A percentile compares a stretch with the other conserved stretches of the same genome.
phyloP scores from a whole-genome alignment of 768 basidiomycete genomes.

The Phanerodontia chrysosporium region DNA sequence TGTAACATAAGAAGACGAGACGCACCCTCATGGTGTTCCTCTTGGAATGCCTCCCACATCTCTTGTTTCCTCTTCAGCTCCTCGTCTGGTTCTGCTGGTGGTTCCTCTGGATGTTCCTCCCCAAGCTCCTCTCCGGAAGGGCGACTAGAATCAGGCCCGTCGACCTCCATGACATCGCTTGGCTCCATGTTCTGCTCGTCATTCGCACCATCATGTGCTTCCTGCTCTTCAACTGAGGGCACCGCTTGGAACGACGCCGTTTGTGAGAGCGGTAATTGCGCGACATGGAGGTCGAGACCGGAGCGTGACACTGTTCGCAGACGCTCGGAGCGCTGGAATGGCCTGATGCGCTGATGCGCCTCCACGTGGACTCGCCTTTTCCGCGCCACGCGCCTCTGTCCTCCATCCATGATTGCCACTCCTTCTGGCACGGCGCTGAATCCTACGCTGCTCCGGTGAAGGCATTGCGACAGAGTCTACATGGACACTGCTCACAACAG shows the following conservation, averaged over 20 bases:
- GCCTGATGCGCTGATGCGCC: too few species aligned
- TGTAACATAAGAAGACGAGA: neutral
- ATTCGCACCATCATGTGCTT: neutral
- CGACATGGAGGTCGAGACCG: slow-evolving; percentile 10
- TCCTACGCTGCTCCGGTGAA: too few species aligned
- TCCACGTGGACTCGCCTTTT: too few species aligned
- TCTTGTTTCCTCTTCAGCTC: slow-evolving; percentile 30
- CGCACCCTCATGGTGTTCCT: slow-evolving; percentile 77
- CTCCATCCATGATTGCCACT: too few species aligned
- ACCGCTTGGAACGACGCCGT: slow-evolving; percentile 12
- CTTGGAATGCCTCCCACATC: slow-evolving; percentile 71
- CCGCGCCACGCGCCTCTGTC: too few species aligned
- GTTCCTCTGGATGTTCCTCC: slow-evolving; percentile 17
- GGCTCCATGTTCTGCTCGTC: neutral
- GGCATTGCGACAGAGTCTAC: too few species aligned
- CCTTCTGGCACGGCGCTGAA: too few species aligned
- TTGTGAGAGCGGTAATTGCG: slow-evolving; percentile 12
- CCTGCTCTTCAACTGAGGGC: neutral
- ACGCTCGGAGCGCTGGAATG: neutral
- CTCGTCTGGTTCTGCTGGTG: slow-evolving; percentile 38
- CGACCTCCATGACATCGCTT: neutral
- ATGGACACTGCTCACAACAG: too few species aligned
- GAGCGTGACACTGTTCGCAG: neutral
- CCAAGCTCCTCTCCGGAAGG: neutral
- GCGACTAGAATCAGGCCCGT: neutral